These are phyloP conservation scores for Citrus cavaleriei DNA, from an alignment of 345 rosid species.

Conservation along the genomic window DNA sequence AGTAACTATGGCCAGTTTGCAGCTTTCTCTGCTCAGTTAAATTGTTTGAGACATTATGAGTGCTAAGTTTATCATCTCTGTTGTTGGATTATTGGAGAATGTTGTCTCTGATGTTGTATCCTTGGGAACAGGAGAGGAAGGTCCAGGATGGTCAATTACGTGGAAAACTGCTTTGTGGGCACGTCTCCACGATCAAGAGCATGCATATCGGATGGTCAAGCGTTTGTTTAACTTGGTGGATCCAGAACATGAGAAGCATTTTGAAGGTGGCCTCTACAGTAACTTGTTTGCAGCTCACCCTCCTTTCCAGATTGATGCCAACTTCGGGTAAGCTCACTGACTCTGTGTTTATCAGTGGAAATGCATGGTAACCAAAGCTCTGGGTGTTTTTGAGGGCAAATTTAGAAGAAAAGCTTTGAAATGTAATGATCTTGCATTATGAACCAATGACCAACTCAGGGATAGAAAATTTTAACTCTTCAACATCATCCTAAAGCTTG, in stretches of 20 bases:
- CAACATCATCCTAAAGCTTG: not conserved
- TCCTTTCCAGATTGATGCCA: conserved; percentile 98
- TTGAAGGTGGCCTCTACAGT: conserved; percentile 77
- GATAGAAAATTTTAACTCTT: not conserved
- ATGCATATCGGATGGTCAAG: conserved; percentile 71
- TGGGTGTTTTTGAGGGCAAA: not conserved
- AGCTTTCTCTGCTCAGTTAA: not conserved
- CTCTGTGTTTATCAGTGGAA: not conserved
- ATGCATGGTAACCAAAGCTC: not conserved
- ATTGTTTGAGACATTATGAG: not conserved
- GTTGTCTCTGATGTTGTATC: not conserved
- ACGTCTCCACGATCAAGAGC: conserved; percentile 64
- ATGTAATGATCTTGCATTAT: not conserved
- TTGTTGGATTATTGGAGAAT: not conserved
- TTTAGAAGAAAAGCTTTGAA: not conserved
- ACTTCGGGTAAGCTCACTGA: conserved; percentile 64
- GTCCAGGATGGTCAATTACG: conserved; percentile 94
- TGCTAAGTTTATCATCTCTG: not conserved
- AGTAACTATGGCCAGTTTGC: not conserved
- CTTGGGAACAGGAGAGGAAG: conserved; percentile 68
- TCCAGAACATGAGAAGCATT: conserved; percentile 56
- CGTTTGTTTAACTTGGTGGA: conserved; percentile 72
- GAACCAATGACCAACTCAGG: not conserved
- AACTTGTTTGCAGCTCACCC: conserved; percentile 95
- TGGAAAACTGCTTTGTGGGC: conserved; percentile 97